These are phyloP conservation scores for Podospora appendiculata DNA, from an alignment of 495 filamentous ascomycete species.

Conservation along the genomic window DNA sequence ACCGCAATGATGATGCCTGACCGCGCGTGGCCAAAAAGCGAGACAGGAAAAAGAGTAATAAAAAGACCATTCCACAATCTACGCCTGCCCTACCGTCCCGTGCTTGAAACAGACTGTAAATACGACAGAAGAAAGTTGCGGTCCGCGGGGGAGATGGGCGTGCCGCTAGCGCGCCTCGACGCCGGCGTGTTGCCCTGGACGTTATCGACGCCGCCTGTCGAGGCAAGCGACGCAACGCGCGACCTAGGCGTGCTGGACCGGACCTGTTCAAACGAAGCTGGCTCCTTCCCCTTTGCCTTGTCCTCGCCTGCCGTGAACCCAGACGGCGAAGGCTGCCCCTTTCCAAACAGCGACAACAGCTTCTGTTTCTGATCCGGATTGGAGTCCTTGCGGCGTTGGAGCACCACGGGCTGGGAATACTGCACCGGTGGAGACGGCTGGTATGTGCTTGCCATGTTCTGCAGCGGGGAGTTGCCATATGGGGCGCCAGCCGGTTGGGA, in stretches of 20 bases:
- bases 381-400: constrained; percentile 11
- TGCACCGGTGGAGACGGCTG: background rate
- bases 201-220: constrained; percentile 9
- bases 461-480: background rate
- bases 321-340: constrained; percentile 25
- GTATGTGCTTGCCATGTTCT: too few species aligned
- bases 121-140: constrained; percentile 75
- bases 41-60: background rate
- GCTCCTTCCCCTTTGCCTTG: constrained; percentile 16
- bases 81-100: constrained; percentile 5
- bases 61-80: background rate
- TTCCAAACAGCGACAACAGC: constrained; percentile 67
- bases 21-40: too few species aligned
- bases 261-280: constrained; percentile 26
- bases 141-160: constrained; percentile 58
- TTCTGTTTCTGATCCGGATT: constrained; percentile 57
- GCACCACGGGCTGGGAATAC: constrained; percentile 3
- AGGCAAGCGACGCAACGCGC: constrained; percentile 32
- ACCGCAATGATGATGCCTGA: too few species aligned
- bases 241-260: constrained; percentile 30
- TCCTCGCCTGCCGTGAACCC: constrained; percentile 39
- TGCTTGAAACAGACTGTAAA: constrained; percentile 39
- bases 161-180: constrained; percentile 38
- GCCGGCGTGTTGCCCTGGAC: constrained; percentile 17
- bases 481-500: background rate